Evolutionary conservation across 768 basidiomycete genomes (phyloP).

Genomic region (Leccinum rimulosum): DNA sequence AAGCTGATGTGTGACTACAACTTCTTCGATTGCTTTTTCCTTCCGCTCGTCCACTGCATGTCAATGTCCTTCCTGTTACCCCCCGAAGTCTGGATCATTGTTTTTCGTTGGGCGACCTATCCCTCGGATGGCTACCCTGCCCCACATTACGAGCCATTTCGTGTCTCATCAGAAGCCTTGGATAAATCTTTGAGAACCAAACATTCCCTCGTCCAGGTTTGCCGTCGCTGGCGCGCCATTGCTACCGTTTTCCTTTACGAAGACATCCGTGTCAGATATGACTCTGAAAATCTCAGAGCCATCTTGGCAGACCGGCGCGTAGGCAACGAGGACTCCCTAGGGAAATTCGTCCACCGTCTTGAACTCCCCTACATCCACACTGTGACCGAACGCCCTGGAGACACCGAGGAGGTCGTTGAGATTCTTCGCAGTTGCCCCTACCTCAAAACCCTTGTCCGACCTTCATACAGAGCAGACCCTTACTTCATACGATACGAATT

Average conservation of each 20-base stretch:
- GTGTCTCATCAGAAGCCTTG: conserved; percentile 29
- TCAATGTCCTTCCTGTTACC: conserved; percentile 33
- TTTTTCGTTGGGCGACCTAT: conserved; percentile 45
- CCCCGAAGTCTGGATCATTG: conserved; percentile 52
- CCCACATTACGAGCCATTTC: conserved; percentile 48
- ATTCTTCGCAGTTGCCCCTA: conserved; percentile 48
- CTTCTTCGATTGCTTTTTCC: not conserved
- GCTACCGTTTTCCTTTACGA: conserved; percentile 49
- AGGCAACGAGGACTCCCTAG: conserved; percentile 21
- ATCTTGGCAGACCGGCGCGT: conserved; percentile 22
- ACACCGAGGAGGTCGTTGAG: conserved; percentile 38
- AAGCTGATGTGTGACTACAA: conserved; percentile 8
- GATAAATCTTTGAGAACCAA: conserved; percentile 35
- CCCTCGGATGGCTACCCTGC: conserved; percentile 27
- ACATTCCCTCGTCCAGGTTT: conserved; percentile 50
- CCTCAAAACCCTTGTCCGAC: conserved; percentile 56
- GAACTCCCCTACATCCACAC: conserved; percentile 60
- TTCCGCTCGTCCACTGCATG: not conserved
- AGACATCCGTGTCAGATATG: conserved; percentile 45
- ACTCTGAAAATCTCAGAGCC: conserved; percentile 31
- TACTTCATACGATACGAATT: conserved; percentile 47
- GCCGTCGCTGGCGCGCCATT: conserved; percentile 53
- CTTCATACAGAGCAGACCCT: conserved; percentile 28
- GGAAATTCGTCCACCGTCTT: conserved; percentile 49
- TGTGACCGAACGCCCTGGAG: conserved; percentile 33